Base-by-base conservation (phyloP, 106 monocot species). In the Dendrobium officinale region DNA sequence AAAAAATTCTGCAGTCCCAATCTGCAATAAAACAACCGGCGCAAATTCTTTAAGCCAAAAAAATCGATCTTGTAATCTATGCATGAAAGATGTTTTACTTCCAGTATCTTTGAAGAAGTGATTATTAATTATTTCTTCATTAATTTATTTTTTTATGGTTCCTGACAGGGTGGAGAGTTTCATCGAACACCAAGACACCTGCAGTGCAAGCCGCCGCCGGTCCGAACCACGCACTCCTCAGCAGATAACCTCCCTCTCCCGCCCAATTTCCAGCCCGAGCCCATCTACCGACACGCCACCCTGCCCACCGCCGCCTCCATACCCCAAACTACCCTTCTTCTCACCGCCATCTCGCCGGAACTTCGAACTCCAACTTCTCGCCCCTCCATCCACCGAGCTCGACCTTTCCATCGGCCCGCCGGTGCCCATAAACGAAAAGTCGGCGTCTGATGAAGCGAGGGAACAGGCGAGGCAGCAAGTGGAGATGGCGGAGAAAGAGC, bases 111-210 rank as follows among this genome's bases (percentile, higher is more conserved):
- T 51, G 51, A 51, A 51, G 15, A 51, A 15, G 51, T 15, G 15
- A 51, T 15, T 3, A 51, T 13, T 13, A 0, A 51, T 13, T 13
- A 0, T 51, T 51, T 51, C 51, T 51, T 51, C 51, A 13, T 51
- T 2, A 51, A 37, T 40, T 5, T 17, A 37, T n/a, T 6, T 43
- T n/a, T 43, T 41, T 74, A 6, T 29, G 10, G 6, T 42, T 19
- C 4, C 8, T 45, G 5, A n/a, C 81, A 91, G 91, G 76, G 91
- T 91, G 66, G 91, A 91, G 86, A 91, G 86, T 78, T 91, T 91
- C 77, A 88, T 91, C 6, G 88, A 91, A 75, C 91, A 91, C 75
- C 91, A 91, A 58, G 91, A 91, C 67, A 66, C 84, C 6, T 91
- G 91, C 88, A 82, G 40, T 20, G 80, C 84, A 19, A 77, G 82